Conservation (phyloP, 1,284 basidiomycete genomes). For the Flammula alnicola region DNA sequence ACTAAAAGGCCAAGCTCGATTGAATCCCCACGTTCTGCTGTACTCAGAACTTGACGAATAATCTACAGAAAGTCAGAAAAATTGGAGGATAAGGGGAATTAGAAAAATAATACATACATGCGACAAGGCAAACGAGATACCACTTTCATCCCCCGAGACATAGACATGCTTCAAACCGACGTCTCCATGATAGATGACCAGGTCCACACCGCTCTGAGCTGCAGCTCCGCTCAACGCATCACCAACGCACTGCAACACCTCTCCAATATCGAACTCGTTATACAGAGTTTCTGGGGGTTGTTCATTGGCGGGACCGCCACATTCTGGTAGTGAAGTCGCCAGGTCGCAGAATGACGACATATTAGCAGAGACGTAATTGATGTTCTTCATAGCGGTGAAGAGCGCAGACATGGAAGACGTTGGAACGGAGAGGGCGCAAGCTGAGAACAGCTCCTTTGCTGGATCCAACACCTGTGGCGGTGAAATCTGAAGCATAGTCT, state of each 20-base stretch:
- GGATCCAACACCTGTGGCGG: constrained; percentile 89
- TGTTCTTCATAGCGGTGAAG: constrained; percentile 86
- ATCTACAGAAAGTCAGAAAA: constrained; percentile 53
- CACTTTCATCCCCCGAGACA: constrained; percentile 85
- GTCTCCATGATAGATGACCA: constrained; percentile 89
- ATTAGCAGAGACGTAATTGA: constrained; percentile 89
- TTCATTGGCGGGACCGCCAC: not conserved
- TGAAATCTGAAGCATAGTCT: constrained; percentile 86
- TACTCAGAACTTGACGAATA: constrained; percentile 80
- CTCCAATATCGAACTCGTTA: constrained; percentile 52
- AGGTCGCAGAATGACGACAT: constrained; percentile 54
- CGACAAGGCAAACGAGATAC: constrained; percentile 77
- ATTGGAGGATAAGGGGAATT: constrained; percentile 4
- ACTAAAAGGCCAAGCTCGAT: constrained; percentile 88
- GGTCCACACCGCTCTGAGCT: constrained; percentile 82
- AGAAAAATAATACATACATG: constrained; percentile 65
- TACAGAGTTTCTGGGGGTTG: constrained; percentile 3
- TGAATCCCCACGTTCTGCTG: constrained; percentile 75
- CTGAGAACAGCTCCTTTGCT: constrained; percentile 90
- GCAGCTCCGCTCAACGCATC: constrained; percentile 86
- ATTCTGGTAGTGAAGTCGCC: too few relatives aligned
- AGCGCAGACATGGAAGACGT: constrained; percentile 87
- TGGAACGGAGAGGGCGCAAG: constrained; percentile 84
- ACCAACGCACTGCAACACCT: constrained; percentile 58
- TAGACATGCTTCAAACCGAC: constrained; percentile 83